Conservation (phyloP, 805 yeast genomes). For the Metschnikowia shivogae region DNA sequence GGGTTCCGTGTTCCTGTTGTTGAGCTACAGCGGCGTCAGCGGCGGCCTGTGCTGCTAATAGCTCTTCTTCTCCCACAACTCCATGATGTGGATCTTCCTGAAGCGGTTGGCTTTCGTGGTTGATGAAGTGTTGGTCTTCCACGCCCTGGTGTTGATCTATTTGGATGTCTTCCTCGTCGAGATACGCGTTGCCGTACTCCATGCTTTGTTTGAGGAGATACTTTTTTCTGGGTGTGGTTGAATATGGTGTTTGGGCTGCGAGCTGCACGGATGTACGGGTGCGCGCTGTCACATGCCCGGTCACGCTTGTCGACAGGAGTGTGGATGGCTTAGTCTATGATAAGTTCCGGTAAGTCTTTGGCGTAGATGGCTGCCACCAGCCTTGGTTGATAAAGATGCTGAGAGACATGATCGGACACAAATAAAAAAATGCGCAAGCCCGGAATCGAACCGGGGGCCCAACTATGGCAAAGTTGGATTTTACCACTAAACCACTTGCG, state of each 20-base stretch:
- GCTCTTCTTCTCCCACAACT: slow-evolving; percentile 38
- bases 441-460: slow-evolving; percentile 24
- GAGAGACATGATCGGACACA: neutral
- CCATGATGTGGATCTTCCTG: slow-evolving; percentile 11
- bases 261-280: slow-evolving; percentile 2
- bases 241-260: neutral
- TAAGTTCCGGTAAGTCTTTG: too few species aligned
- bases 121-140: slow-evolving; percentile 16
- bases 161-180: slow-evolving; percentile 27
- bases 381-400: too few species aligned
- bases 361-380: too few species aligned
- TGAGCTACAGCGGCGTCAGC: slow-evolving; percentile 46
- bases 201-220: slow-evolving; percentile 1
- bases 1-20: slow-evolving; percentile 36
- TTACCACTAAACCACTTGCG: slow-evolving; percentile 22
- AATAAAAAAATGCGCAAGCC: slow-evolving; percentile 18
- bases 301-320: neutral
- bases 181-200: slow-evolving; percentile 27
- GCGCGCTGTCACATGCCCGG: neutral
- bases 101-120: slow-evolving; percentile 5
- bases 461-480: slow-evolving; percentile 21
- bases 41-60: slow-evolving; percentile 43
- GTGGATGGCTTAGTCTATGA: neutral
- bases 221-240: neutral
- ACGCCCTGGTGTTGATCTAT: slow-evolving; percentile 19